These are phyloP conservation scores for Xylaria cubensis DNA, from an alignment of 495 filamentous ascomycete species.

Conservation along the genomic window DNA sequence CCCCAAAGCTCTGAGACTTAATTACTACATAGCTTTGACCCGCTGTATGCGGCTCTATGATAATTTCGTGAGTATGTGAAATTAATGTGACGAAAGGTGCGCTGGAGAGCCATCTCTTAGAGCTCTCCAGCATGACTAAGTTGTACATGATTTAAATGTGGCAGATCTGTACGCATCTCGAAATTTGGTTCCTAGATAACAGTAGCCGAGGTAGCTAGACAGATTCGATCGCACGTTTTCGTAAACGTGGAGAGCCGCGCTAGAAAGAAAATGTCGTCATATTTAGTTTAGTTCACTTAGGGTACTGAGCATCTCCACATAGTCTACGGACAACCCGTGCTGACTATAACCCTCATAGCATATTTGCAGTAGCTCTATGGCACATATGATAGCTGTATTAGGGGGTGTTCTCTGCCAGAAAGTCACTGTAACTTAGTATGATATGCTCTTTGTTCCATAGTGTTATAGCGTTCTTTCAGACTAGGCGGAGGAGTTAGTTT, in stretches of 20 bases:
- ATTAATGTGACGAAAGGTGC: too few relatives aligned
- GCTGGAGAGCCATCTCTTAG: too few relatives aligned
- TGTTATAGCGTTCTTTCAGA: neutral
- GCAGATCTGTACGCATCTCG: too few relatives aligned
- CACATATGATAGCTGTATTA: too few relatives aligned
- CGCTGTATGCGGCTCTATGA: too few relatives aligned
- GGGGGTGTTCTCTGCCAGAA: neutral
- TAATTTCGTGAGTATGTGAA: too few relatives aligned
- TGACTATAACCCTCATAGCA: neutral
- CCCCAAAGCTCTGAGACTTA: too few relatives aligned
- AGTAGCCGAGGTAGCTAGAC: too few relatives aligned
- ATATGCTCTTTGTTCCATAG: neutral
- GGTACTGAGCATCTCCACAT: neutral
- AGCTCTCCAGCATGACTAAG: too few relatives aligned
- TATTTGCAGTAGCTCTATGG: neutral
- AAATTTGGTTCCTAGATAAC: too few relatives aligned
- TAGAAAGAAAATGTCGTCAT: neutral
- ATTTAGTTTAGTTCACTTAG: neutral
- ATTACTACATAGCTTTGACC: too few relatives aligned
- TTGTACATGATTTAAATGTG: too few relatives aligned
- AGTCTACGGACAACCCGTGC: neutral
- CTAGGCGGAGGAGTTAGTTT: neutral
- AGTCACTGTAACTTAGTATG: neutral
- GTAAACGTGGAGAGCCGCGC: neutral
- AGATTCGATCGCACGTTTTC: neutral